Evolutionary conservation across 225 moss, liverwort and hornwort genomes (phyloP).

Genomic region (Climacium dendroides): DNA sequence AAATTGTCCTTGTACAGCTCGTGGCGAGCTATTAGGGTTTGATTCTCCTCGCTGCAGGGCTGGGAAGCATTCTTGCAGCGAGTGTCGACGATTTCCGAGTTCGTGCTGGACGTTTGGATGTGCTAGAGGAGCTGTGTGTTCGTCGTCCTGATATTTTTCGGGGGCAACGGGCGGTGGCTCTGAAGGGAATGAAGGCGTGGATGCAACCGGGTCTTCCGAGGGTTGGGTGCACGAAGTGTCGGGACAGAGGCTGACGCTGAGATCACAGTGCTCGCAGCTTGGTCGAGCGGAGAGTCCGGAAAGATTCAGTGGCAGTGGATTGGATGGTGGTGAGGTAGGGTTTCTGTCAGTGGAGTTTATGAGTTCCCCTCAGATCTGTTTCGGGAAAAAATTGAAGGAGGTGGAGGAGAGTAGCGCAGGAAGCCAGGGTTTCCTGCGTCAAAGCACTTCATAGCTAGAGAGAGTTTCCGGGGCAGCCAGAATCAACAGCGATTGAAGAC

Average conservation of each 20-base stretch:
- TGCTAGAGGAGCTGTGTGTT: neutral
- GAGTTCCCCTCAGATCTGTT: neutral
- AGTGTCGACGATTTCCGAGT: neutral
- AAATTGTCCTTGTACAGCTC: neutral
- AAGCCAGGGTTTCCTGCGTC: neutral
- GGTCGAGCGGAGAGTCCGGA: neutral
- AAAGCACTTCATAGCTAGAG: neutral
- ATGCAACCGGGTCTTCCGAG: neutral
- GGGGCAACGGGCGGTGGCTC: neutral
- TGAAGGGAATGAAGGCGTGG: conserved; percentile 31
- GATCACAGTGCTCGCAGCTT: conserved; percentile 18
- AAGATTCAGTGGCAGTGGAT: neutral
- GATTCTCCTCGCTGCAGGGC: neutral
- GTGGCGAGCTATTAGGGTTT: conserved; percentile 10
- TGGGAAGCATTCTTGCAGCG: neutral
- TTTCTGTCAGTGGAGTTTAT: neutral
- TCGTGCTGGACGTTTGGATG: neutral
- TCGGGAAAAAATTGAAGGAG: neutral
- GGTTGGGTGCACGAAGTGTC: neutral
- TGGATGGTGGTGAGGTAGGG: neutral
- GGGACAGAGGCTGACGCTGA: conserved; percentile 8
- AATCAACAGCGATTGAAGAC: conserved; percentile 37
- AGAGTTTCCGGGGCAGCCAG: conserved; percentile 11
- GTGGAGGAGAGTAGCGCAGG: neutral
- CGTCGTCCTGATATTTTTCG: neutral